Evolutionary conservation across 352 stramenopile genomes (phyloP), one percentile per base, ranked within the genome.

Genomic region (Nothophytophthora sp.): DNA sequence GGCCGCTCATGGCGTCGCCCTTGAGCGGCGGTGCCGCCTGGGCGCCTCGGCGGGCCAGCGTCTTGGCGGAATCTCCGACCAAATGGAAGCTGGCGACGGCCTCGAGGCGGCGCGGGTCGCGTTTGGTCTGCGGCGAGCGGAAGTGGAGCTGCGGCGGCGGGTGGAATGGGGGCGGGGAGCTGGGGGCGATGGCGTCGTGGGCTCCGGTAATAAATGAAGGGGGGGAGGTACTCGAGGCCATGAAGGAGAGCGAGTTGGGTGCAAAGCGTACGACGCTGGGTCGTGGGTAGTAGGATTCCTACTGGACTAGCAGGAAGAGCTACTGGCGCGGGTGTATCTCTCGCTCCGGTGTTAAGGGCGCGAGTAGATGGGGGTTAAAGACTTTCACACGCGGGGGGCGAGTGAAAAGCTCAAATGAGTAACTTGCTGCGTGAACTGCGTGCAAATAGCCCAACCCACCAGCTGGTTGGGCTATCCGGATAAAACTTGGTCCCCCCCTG

Each of bases 251-350:
- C 30, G 19, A 35, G 56, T 41, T 67, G 63, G 52, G 37, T 24
- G 65, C 28, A 23, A 29, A 33, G 16, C n/a, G 37, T 75, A 75
- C 60, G 57, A 75, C 66, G 56, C 56, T 53, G 43, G 50, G 61
- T 72, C 66, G 66, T 72, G 34, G 35, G 58, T 65, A 70, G 60
- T 75, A 72, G 66, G 61, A 69, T 75, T 75, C 61, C 61, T 29
- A 56, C 29, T 33, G 18, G n/a, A 1, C 28, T 6, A 30, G 23
- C 20, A 19, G 57, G 57, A 72, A 75, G 61, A 75, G 66, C 66
- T 75, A 72, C 63, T 67, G 46, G 37, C 58, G 57, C 45, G 29
- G 39, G 46, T 63, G 45, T 75, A 67, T 75, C 66, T 75, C 50
- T 72, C 61, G 58, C 50, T 62, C 50, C 51, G 54, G 58, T 61